These are phyloP conservation scores for Termitomyces sp. DNA, from an alignment of 768 basidiomycete genomes.

Conservation along the genomic window DNA sequence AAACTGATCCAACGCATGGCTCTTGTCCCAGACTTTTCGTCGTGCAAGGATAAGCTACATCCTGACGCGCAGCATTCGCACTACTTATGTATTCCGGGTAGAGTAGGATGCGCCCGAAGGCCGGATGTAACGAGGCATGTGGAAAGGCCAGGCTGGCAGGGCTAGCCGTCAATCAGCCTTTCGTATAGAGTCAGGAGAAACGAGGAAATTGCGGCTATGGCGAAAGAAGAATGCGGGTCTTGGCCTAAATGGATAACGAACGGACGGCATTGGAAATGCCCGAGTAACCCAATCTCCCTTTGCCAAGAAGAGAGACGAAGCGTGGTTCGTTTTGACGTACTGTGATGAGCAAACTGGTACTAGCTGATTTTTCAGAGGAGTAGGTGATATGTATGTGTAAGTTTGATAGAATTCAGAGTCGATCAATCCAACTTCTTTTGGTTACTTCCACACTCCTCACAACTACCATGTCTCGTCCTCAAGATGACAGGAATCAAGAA, in stretches of 20 bases:
- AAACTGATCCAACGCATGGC: conserved; percentile 8
- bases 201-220: conserved; percentile 2
- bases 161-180: conserved; percentile 9
- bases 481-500: conserved; percentile 89
- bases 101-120: background rate
- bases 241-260: conserved; percentile 1
- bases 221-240: conserved; percentile 8
- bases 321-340: conserved; percentile 5
- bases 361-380: background rate
- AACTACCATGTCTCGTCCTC: conserved; percentile 55
- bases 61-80: background rate
- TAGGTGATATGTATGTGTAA: background rate
- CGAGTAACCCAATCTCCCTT: background rate
- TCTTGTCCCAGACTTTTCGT: background rate
- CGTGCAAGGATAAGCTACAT: background rate
- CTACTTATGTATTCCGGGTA: conserved; percentile 5
- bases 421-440: conserved; percentile 8
- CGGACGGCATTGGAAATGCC: background rate
- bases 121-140: conserved; percentile 5
- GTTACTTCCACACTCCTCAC: background rate
- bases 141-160: conserved; percentile 5
- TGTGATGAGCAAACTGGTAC: background rate
- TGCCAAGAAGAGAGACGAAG: background rate
- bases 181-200: conserved; percentile 9
- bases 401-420: background rate